phyloP scores from a whole-genome alignment of 495 filamentous ascomycete genomes.

The Pyrenopolyporus hunteri region DNA sequence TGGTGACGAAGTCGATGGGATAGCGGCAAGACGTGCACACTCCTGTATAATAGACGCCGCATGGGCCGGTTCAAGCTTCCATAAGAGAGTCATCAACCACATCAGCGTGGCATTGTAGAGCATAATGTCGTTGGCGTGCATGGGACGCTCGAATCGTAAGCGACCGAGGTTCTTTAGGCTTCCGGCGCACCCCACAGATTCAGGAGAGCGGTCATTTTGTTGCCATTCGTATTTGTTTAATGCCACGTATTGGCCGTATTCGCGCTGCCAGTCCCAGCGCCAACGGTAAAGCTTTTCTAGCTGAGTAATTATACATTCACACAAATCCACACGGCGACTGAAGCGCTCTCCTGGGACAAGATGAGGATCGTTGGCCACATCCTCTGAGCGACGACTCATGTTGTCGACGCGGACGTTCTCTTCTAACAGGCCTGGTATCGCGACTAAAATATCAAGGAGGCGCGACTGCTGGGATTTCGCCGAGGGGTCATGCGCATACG shows the following conservation, averaged over 20 bases:
- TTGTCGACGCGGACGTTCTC: constrained; percentile 12
- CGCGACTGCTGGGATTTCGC: constrained; percentile 28
- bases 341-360: constrained; percentile 6
- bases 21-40: constrained; percentile 21
- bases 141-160: constrained; percentile 23
- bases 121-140: constrained; percentile 25
- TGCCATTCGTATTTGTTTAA: not conserved
- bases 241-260: constrained; percentile 20
- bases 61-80: constrained; percentile 27
- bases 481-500: constrained; percentile 23
- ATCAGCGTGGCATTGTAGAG: constrained; percentile 33
- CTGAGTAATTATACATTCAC: constrained; percentile 6
- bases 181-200: not conserved
- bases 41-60: constrained; percentile 18
- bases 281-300: constrained; percentile 30
- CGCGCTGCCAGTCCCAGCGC: constrained; percentile 34
- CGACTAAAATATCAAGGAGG: constrained; percentile 32
- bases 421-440: constrained; percentile 34
- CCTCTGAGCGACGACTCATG: not conserved
- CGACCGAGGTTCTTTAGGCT: not conserved
- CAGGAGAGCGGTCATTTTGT: not conserved
- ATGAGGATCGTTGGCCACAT: not conserved
- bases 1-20: not conserved
- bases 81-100: constrained; percentile 34
- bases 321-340: not conserved